Evolutionary conservation across 2,329 filamentous ascomycete species (phyloP).

Genomic region (Penicillium sp.): DNA sequence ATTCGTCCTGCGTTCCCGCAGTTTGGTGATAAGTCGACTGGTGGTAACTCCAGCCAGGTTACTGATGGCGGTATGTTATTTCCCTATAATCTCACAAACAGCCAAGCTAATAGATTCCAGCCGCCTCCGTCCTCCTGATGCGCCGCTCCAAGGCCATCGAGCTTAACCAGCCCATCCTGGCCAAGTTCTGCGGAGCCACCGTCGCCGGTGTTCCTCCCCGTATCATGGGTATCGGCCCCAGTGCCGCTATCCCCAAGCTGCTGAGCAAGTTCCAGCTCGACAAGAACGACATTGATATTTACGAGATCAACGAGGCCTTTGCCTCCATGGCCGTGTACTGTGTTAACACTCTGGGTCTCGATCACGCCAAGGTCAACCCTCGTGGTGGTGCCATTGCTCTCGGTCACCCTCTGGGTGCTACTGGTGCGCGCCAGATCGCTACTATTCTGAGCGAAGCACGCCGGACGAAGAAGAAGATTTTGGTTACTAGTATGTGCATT

Average conservation of each 20-base stretch:
- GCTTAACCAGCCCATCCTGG: constrained; percentile 85
- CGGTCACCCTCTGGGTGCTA: constrained; percentile 87
- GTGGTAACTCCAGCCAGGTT: constrained; percentile 91
- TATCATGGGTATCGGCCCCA: constrained; percentile 83
- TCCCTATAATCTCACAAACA: constrained; percentile 1
- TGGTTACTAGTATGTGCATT: constrained; percentile 89
- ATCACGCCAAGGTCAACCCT: constrained; percentile 77
- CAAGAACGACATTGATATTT: constrained; percentile 79
- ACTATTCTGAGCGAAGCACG: constrained; percentile 84
- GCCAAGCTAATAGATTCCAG: constrained; percentile 39
- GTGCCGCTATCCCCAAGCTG: constrained; percentile 72
- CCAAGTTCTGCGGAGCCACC: constrained; percentile 90
- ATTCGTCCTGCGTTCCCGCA: constrained; percentile 87
- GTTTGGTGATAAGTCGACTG: constrained; percentile 82
- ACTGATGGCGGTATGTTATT: constrained; percentile 73
- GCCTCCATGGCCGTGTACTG: constrained; percentile 98
- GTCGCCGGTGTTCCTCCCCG: constrained; percentile 85
- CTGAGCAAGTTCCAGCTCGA: constrained; percentile 74
- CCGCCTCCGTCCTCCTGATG: constrained; percentile 87
- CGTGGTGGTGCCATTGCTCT: constrained; percentile 91
- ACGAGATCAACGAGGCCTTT: constrained; percentile 97
- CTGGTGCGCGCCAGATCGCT: constrained; percentile 84
- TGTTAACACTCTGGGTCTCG: constrained; percentile 63
- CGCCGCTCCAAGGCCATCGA: constrained; percentile 85
- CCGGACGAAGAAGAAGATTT: constrained; percentile 81